phyloP scores from a whole-genome alignment of 2,329 filamentous ascomycete genomes.

The Beauveria pseudobassiana region DNA sequence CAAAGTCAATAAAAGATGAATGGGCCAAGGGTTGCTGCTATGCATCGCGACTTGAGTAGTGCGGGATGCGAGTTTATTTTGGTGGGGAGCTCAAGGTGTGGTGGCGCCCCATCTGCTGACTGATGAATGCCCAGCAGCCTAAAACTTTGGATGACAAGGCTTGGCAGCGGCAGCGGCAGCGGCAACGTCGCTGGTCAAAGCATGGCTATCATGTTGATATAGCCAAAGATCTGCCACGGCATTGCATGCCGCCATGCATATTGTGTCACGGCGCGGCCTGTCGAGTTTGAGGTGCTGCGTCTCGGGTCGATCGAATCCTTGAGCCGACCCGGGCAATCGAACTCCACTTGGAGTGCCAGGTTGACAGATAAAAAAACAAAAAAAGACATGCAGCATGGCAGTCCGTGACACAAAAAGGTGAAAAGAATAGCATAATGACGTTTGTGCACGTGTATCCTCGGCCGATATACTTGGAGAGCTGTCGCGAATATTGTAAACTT shows the following conservation, averaged over 20 bases:
- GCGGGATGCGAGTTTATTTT: slow-evolving; percentile 13
- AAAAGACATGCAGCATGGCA: background rate
- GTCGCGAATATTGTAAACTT: slow-evolving; percentile 24
- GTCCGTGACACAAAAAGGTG: background rate
- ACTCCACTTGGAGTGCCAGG: slow-evolving; percentile 5
- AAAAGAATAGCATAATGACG: background rate
- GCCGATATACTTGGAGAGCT: background rate
- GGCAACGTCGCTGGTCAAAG: background rate
- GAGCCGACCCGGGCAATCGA: background rate
- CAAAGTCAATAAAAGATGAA: background rate
- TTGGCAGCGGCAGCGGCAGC: background rate
- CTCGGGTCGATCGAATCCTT: background rate
- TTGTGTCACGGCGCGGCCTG: background rate
- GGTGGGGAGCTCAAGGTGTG: slow-evolving; percentile 10
- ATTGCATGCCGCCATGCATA: background rate
- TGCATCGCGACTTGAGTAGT: slow-evolving; percentile 9
- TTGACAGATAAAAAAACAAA: background rate
- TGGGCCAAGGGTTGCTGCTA: background rate
- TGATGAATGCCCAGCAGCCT: background rate
- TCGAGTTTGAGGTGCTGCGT: background rate
- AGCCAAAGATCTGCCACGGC: background rate
- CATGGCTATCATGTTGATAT: background rate
- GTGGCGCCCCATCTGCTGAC: slow-evolving; percentile 5
- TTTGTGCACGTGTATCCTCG: background rate
- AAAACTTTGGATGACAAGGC: background rate